Conservation (phyloP, 1,284 basidiomycete genomes). For the Ustilago nuda region DNA sequence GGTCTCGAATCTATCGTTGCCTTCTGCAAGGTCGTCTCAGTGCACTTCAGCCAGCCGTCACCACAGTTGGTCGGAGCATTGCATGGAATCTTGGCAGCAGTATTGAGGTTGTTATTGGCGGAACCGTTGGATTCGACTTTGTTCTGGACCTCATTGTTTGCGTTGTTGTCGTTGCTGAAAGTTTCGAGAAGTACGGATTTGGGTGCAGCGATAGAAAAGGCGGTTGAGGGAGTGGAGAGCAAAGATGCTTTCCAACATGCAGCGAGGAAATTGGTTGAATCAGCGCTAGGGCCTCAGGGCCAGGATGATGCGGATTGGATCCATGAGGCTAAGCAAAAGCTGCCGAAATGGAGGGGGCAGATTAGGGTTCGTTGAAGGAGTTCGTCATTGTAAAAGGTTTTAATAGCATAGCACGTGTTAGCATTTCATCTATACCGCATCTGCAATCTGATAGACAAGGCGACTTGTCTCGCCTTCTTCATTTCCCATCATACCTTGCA, state of each 20-base stretch:
- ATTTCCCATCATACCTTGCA: not conserved
- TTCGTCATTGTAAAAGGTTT: not conserved
- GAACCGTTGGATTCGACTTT: constrained; percentile 34
- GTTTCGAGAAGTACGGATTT: constrained; percentile 28
- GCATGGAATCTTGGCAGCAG: constrained; percentile 12
- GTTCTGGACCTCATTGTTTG: constrained; percentile 32
- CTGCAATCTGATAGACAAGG: constrained; percentile 9
- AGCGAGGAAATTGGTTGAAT: constrained; percentile 24
- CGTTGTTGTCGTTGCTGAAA: constrained; percentile 35
- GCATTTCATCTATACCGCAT: constrained; percentile 9
- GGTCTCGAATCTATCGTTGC: constrained; percentile 39
- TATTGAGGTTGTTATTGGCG: constrained; percentile 29
- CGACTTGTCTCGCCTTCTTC: not conserved
- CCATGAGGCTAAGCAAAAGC: constrained; percentile 31
- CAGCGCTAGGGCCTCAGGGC: constrained; percentile 17
- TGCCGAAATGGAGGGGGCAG: constrained; percentile 31
- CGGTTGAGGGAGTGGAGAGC: constrained; percentile 18
- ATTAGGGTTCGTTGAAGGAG: constrained; percentile 29
- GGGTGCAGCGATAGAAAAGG: constrained; percentile 8
- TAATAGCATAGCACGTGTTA: not conserved
- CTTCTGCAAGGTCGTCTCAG: constrained; percentile 28
- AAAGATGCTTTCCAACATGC: constrained; percentile 21
- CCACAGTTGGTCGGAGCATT: constrained; percentile 16
- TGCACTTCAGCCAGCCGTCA: constrained; percentile 10
- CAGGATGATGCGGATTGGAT: constrained; percentile 46